Base-by-base conservation (phyloP, 1,139 yeast species). In the Candida tetrigidarum region DNA sequence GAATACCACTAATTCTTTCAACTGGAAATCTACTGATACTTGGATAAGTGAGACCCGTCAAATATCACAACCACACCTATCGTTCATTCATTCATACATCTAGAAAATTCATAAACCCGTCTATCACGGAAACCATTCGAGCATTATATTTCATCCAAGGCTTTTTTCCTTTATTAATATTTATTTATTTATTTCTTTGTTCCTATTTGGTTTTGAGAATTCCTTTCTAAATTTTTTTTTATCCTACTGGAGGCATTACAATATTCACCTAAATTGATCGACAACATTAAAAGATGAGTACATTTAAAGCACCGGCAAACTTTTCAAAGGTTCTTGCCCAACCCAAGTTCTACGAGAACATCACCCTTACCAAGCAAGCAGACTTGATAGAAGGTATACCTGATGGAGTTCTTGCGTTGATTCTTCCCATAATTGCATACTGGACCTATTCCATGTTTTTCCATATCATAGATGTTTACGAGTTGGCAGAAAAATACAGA, bases 391-490 rank as follows among this genome's bases (percentile, higher is more conserved):
- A 74, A 1, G 86, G 87, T 20, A 64, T 86, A 40, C 81, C 88
- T 11, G 99, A 92, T 64, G 88, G 86, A 29, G 62, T 84, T 19
- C 61, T 90, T 42, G 88, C 97, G 0, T 67, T 92, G 39, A 68
- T 81, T 4, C 74, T 84, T 2, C 98, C 99, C 1, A 78, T 92
- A 2, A 71, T 83, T 4, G 92, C 86, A 3, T 93, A 93, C 66
- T 93, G 98, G 98, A 45, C 69, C 1, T 82, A 84, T 58, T 86
- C 96, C 5, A 60, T 79, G 28, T 66, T 87, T 47, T 93, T 89
- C 76, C 91, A 87, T 60, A 50, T 86, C 9, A 69, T 92, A 40
- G 98, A 92, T 61, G 78, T 76, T 37, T 80, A 78, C 54, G 80
- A 89, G 59, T 67, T 89, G 54, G 89, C 93, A 34, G 96, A 88